Evolutionary conservation across 2,329 filamentous ascomycete genomes (phyloP).

Genomic region (Periglandula ipomoeae): DNA sequence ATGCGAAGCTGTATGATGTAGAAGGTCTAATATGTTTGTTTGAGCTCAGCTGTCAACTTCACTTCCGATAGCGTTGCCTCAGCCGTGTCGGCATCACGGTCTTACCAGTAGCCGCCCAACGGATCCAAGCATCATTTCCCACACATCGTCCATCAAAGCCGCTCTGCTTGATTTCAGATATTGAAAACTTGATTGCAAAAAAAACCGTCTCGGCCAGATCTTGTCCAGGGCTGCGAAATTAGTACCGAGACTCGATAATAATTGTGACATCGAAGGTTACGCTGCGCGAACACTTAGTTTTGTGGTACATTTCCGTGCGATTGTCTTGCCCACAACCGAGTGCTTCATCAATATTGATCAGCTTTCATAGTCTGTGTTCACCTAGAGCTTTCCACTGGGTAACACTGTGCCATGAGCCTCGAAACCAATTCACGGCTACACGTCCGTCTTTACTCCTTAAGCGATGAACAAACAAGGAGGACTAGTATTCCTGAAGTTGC

Average conservation of each 20-base stretch:
- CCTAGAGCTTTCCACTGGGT: background rate
- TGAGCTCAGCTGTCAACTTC: no score
- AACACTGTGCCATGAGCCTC: background rate
- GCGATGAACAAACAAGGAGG: background rate
- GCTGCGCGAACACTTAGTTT: background rate
- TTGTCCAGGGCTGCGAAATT: background rate
- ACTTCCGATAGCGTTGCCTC: no score
- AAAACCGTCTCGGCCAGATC: no score
- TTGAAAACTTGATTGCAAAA: no score
- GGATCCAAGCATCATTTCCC: no score
- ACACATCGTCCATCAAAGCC: no score
- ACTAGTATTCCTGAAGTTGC: background rate
- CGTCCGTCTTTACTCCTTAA: background rate
- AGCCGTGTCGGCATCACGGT: no score
- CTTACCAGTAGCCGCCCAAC: no score
- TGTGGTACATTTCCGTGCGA: background rate
- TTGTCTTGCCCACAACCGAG: background rate
- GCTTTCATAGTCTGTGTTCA: background rate
- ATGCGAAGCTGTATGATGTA: no score
- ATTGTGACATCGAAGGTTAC: background rate
- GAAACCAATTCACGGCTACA: background rate
- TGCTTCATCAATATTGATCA: background rate
- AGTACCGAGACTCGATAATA: background rate
- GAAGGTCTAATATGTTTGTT: no score
- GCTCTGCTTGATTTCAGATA: no score